phyloP scores from a whole-genome alignment of 148 eudicot species.

The Pharnaceum exiguum region DNA sequence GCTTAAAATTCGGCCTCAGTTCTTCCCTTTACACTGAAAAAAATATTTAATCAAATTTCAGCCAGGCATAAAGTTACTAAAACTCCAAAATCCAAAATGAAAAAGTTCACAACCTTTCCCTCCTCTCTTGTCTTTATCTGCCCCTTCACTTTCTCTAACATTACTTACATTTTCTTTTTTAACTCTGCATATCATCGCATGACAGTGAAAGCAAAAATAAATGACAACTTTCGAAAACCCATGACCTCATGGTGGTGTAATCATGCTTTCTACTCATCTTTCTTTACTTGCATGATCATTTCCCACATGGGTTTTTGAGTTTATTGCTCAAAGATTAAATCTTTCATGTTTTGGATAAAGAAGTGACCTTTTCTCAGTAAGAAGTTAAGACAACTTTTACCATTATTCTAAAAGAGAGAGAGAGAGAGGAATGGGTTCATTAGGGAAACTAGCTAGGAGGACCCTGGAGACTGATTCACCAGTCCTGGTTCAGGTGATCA shows the following conservation, averaged over 20 bases:
- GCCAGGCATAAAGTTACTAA: not conserved
- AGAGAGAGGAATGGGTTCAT: conserved; percentile 28
- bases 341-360: too few relatives aligned
- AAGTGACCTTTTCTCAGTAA: too few relatives aligned
- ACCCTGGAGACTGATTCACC: conserved; percentile 53
- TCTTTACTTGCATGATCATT: too few relatives aligned
- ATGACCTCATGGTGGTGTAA: too few relatives aligned
- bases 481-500: conserved; percentile 49
- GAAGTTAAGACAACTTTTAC: too few relatives aligned
- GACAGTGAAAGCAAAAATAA: not conserved
- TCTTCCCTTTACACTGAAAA: too few relatives aligned
- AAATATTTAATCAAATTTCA: not conserved
- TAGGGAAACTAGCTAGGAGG: conserved; percentile 37
- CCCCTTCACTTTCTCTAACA: conserved; percentile 11
- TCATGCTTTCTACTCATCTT: too few relatives aligned
- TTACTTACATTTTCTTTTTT: conserved; percentile 5
- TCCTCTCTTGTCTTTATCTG: not conserved
- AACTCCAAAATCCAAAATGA: not conserved
- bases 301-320: too few relatives aligned
- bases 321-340: too few relatives aligned
- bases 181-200: too few relatives aligned
- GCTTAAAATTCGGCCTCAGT: too few relatives aligned
- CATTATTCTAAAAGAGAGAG: too few relatives aligned
- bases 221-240: not conserved
- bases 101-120: not conserved